Evolutionary conservation across 148 eudicot species (phyloP).

Genomic region (Amaranthus hypochondriacus): DNA sequence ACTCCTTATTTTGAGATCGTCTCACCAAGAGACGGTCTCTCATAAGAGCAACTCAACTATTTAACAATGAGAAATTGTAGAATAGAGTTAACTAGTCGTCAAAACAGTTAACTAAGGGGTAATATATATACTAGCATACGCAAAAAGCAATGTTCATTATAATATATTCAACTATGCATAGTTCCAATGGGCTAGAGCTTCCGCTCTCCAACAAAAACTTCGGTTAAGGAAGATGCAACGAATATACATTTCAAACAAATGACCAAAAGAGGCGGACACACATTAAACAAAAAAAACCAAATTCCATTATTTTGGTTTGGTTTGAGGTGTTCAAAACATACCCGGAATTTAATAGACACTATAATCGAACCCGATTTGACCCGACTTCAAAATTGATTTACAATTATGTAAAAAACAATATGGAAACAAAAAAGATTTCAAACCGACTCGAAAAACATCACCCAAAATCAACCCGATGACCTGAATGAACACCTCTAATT

Average conservation of each 20-base stretch:
- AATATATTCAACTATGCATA: background rate
- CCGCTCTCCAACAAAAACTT: background rate
- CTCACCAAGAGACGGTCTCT: too few species aligned
- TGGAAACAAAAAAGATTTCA: too few species aligned
- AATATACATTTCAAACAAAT: background rate
- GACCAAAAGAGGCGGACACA: background rate
- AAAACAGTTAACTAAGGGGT: background rate
- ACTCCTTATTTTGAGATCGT: too few species aligned
- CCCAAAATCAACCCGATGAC: too few species aligned
- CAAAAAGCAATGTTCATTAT: background rate
- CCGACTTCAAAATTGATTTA: too few species aligned
- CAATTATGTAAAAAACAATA: too few species aligned
- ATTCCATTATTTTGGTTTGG: background rate
- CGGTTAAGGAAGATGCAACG: background rate
- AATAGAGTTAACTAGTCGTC: background rate
- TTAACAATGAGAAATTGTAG: background rate
- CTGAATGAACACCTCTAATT: too few species aligned
- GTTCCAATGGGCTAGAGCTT: too few species aligned
- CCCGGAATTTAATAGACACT: too few species aligned
- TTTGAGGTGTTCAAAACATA: too few species aligned
- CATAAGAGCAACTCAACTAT: background rate
- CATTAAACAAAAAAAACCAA: background rate
- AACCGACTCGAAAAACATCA: too few species aligned
- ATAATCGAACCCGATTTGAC: too few species aligned
- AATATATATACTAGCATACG: background rate